Base-by-base conservation (phyloP, 345 rosid genomes). In the Balakata baccata region DNA sequence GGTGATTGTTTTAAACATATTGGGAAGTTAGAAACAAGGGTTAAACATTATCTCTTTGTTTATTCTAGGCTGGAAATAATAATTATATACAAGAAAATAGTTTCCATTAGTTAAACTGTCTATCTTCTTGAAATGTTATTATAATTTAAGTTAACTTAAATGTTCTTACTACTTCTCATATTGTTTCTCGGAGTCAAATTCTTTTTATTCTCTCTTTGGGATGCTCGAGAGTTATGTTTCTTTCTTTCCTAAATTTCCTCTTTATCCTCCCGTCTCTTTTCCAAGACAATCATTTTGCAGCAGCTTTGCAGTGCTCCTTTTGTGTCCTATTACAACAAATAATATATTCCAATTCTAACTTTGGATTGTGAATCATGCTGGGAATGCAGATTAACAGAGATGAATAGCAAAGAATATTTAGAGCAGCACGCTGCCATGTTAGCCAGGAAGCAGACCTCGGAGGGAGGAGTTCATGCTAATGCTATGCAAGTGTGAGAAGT, bases 391-490 rank as follows among this genome's bases (percentile, higher is more conserved):
- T 81, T 92, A 80, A 92, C 97, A 51, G 96, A 95, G 83, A 89
- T 95, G 98, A 95, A 95, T 83, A 95, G 98, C 87, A 90, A 85
- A 82, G 97, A 92, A 84, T 94, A 87, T 86, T 86, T 92, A 38
- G 94, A 92, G 80, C 91, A 89, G 53, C 95, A 90, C 46, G 86
- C 86, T 0, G 80, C 85, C 54, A 72, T 46, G 72, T 29, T 82
- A 51, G 72, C 75, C 0, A 81, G 74, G 77, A 84, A 84, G 83
- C 83, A 73, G 22, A 69, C 34, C 39, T 23, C 38, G 9, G 53
- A 18, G 12, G 65, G 69, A 54, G 47, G 45, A 8, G 11, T 43
- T 13, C 11, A 25, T 20, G 46, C 47, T 5, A 37, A 45, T 25
- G 18, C n/a, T 2, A 51, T 34, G 9, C 38, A 25, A 9, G 11